These are phyloP conservation scores for Pseudogymnoascus sp. DNA, from an alignment of 2,329 filamentous ascomycete species.

Conservation along the genomic window DNA sequence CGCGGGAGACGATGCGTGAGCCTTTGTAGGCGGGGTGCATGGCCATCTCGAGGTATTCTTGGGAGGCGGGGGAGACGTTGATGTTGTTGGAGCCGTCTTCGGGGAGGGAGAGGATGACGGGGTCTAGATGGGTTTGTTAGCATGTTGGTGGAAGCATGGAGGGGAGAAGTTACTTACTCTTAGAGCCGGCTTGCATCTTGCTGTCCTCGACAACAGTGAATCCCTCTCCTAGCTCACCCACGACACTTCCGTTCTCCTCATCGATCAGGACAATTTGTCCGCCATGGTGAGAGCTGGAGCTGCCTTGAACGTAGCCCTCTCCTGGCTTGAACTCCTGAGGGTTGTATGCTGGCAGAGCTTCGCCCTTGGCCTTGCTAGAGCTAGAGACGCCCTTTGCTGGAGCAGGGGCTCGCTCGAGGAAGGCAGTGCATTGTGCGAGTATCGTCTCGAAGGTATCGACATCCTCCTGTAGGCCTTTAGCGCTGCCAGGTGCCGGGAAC, in stretches of 20 bases:
- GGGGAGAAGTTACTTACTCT: constrained; percentile 48
- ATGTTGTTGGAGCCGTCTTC: constrained; percentile 55
- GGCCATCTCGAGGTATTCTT: constrained; percentile 66
- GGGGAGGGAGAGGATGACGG: constrained; percentile 70
- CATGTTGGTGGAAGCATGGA: not conserved
- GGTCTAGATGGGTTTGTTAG: constrained; percentile 41
- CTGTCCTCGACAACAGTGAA: constrained; percentile 73
- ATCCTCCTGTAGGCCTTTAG: constrained; percentile 75
- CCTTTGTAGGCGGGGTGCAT: constrained; percentile 88
- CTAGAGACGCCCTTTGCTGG: constrained; percentile 13
- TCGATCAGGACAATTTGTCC: constrained; percentile 88
- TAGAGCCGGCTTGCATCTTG: constrained; percentile 73
- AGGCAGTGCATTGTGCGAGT: constrained; percentile 92
- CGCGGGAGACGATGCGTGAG: constrained; percentile 77
- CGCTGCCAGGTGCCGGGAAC: constrained; percentile 67
- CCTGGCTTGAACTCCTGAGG: constrained; percentile 72
- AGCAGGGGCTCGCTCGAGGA: constrained; percentile 73
- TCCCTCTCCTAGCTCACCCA: constrained; percentile 80
- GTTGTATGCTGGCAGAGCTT: constrained; percentile 56
- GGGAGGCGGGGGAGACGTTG: constrained; percentile 57
- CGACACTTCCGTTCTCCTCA: constrained; percentile 91
- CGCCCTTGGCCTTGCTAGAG: constrained; percentile 21
- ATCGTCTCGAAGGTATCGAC: constrained; percentile 97
- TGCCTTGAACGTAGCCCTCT: constrained; percentile 63
- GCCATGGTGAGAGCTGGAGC: constrained; percentile 46